These are phyloP conservation scores for Fennellomyces sp. DNA, from an alignment of 371 early-diverging fungal species.

Conservation along the genomic window DNA sequence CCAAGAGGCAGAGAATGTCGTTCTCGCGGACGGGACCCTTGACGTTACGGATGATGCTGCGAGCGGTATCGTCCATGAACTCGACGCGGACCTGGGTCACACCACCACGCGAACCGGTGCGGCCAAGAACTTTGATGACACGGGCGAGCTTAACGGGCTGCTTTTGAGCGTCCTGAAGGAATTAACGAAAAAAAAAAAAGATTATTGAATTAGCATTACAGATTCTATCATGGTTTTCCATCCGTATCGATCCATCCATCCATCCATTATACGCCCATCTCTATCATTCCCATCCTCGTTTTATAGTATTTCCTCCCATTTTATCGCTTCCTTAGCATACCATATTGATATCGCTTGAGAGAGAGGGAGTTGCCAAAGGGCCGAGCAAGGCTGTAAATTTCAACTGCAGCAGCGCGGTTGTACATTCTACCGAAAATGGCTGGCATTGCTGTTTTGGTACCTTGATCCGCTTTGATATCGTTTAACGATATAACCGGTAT, in stretches of 20 bases:
- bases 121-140: conserved; percentile 96
- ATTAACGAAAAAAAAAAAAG: neutral
- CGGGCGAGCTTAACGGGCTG: conserved; percentile 89
- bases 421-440: too few species aligned
- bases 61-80: conserved; percentile 93
- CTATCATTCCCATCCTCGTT: neutral
- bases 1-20: conserved; percentile 96
- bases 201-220: neutral
- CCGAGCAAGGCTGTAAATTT: too few species aligned
- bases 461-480: too few species aligned
- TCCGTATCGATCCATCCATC: conserved; percentile 13
- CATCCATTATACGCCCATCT: conserved; percentile 5
- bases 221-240: neutral
- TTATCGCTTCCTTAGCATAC: neutral
- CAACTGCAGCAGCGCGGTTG: too few species aligned
- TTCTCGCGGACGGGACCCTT: conserved; percentile 98
- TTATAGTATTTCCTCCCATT: neutral
- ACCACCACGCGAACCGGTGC: conserved; percentile 98
- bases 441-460: too few species aligned
- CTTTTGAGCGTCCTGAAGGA: conserved; percentile 67
- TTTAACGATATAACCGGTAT: too few species aligned
- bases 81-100: conserved; percentile 99
- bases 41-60: conserved; percentile 98
- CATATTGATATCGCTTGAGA: too few species aligned
- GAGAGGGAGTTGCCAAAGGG: too few species aligned